A percentile compares a stretch with the other conserved stretches of the same genome.
These are phyloP conservation scores for Stachybotrys chlorohalonatus DNA, from an alignment of 2,329 filamentous ascomycete species.

Conservation along the genomic window DNA sequence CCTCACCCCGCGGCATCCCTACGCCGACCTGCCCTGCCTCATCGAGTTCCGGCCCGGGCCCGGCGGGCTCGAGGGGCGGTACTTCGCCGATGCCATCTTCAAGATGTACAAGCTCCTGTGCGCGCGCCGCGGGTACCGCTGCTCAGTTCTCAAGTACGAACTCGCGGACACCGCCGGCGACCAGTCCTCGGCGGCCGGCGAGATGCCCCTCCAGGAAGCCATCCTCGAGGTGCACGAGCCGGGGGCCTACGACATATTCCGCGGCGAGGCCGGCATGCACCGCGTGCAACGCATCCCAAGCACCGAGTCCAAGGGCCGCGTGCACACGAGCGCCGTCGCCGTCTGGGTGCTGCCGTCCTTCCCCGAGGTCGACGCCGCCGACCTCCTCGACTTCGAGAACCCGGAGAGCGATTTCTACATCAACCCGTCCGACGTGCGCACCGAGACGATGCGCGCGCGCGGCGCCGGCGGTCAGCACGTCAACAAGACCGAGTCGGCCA, in stretches of 20 bases:
- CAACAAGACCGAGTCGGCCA: slow-evolving; percentile 95
- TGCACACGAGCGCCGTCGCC: slow-evolving; percentile 86
- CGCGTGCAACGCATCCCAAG: slow-evolving; percentile 87
- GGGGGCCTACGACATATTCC: slow-evolving; percentile 72
- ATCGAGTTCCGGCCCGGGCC: slow-evolving; percentile 88
- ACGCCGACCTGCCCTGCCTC: slow-evolving; percentile 81
- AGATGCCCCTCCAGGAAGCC: slow-evolving; percentile 72
- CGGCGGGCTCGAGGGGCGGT: slow-evolving; percentile 80
- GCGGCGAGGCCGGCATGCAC: slow-evolving; percentile 89
- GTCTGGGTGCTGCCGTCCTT: slow-evolving; percentile 89
- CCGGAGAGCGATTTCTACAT: slow-evolving; percentile 90
- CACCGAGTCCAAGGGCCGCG: slow-evolving; percentile 84
- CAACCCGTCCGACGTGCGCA: slow-evolving; percentile 69
- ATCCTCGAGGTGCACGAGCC: slow-evolving; percentile 71
- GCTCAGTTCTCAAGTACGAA: slow-evolving; percentile 71
- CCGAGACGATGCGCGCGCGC: slow-evolving; percentile 84
- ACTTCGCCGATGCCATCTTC: slow-evolving; percentile 81
- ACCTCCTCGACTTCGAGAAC: slow-evolving; percentile 60
- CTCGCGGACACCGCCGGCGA: slow-evolving; percentile 55
- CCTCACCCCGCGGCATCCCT: slow-evolving; percentile 81
- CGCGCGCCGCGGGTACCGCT: slow-evolving; percentile 54
- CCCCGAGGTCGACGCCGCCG: slow-evolving; percentile 41
- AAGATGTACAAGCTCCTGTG: slow-evolving; percentile 86
- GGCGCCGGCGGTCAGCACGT: slow-evolving; percentile 96
- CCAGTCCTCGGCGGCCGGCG: slow-evolving; percentile 43